Conservation (phyloP, 169 alveolate genomes). For the Blepharisma undulans region DNA sequence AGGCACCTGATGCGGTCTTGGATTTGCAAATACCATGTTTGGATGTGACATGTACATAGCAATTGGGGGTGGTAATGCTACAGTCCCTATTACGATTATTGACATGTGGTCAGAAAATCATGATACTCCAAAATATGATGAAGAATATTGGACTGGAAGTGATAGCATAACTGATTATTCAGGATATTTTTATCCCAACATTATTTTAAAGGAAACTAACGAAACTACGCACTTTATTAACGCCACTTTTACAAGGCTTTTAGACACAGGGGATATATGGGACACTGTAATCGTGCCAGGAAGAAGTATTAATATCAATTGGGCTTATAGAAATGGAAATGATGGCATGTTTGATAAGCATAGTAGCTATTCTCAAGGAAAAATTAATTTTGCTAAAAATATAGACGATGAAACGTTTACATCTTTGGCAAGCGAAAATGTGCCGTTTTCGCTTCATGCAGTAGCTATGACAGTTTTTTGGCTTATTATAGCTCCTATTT, state of each 20-base stretch:
- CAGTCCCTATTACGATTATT: not conserved
- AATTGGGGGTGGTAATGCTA: not conserved
- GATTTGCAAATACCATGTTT: not conserved
- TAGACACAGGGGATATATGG: conserved; percentile 7
- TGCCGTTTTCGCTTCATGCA: not conserved
- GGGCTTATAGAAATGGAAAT: not conserved
- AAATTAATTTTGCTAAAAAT: not conserved
- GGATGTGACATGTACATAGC: not conserved
- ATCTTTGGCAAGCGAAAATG: not conserved
- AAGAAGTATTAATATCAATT: not conserved
- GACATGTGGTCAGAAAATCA: not conserved
- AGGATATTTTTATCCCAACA: not conserved
- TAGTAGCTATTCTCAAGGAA: not conserved
- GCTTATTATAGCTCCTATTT: not conserved
- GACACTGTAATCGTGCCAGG: not conserved
- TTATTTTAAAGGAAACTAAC: not conserved
- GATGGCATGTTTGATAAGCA: not conserved
- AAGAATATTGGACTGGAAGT: not conserved
- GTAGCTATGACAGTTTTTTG: not conserved
- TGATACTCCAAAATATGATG: not conserved
- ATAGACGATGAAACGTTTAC: not conserved
- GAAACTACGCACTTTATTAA: not conserved
- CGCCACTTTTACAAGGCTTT: not conserved
- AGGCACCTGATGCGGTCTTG: not conserved
- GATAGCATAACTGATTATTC: not conserved